Conservation (phyloP, 164 flowering plant species). For the Umbilicus rupestris region DNA sequence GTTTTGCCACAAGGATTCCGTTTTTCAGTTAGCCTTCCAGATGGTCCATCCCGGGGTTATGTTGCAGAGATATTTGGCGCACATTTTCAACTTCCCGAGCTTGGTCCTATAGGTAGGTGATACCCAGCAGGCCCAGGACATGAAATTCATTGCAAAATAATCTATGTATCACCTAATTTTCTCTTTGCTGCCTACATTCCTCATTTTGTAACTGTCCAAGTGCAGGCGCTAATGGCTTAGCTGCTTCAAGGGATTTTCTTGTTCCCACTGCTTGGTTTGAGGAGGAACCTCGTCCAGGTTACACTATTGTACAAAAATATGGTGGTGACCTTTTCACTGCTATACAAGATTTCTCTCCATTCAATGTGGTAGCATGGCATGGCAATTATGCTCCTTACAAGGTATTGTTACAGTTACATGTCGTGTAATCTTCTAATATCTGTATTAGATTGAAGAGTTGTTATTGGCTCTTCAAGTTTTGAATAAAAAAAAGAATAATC, state of each 20-base stretch:
- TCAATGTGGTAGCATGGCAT: slow-evolving; percentile 98
- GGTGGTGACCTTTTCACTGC: slow-evolving; percentile 95
- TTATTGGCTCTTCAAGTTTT: neutral
- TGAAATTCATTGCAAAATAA: neutral
- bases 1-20: slow-evolving; percentile 93
- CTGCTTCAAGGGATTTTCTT: slow-evolving; percentile 85
- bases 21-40: slow-evolving; percentile 62
- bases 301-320: slow-evolving; percentile 68
- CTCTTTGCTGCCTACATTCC: neutral
- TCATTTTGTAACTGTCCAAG: neutral
- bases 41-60: slow-evolving; percentile 91
- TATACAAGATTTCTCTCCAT: slow-evolving; percentile 89
- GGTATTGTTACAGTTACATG: slow-evolving; percentile 26
- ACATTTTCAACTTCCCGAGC: slow-evolving; percentile 94
- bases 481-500: neutral
- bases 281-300: slow-evolving; percentile 40
- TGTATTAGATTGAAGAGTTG: neutral
- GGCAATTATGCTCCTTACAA: slow-evolving; percentile 95
- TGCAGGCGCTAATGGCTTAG: slow-evolving; percentile 96
- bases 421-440: neutral
- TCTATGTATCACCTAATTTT: neutral
- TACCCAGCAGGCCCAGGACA: neutral
- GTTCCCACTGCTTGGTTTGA: slow-evolving; percentile 85
- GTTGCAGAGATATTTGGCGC: slow-evolving; percentile 84
- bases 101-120: slow-evolving; percentile 81